Percentiles rank a stretch among this genome's conserved stretches.
Conservation (phyloP, 2,329 filamentous ascomycete genomes). For the Ciborinia camelliae region DNA sequence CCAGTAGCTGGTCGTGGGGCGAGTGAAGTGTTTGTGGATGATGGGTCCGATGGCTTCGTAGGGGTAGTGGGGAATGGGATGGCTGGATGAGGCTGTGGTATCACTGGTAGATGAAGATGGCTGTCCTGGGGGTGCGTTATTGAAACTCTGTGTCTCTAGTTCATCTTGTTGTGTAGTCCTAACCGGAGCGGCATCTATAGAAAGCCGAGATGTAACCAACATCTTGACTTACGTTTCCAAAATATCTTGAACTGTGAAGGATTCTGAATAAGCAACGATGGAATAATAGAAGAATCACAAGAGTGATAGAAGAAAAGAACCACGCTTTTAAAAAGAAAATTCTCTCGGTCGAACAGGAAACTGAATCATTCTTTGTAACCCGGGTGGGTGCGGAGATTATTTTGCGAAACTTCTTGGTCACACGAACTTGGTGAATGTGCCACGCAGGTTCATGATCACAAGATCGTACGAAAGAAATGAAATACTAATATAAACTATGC, state of each 20-base stretch:
- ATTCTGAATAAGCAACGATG: neutral
- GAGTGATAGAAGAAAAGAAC: neutral
- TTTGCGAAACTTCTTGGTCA: neutral
- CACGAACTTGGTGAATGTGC: neutral
- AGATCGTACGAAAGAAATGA: neutral
- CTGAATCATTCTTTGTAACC: neutral
- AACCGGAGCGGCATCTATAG: neutral
- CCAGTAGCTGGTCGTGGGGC: constrained; percentile 7
- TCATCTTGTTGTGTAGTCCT: neutral
- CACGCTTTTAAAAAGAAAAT: neutral
- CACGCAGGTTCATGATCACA: neutral
- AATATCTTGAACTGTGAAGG: neutral
- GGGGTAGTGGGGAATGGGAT: neutral
- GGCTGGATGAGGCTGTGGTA: neutral
- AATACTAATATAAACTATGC: neutral
- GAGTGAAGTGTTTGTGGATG: neutral
- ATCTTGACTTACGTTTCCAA: neutral
- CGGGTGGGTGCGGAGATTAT: neutral
- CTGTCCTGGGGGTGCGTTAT: neutral
- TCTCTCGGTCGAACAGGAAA: neutral
- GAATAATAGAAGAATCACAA: neutral
- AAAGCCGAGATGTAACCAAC: neutral
- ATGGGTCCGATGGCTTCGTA: neutral
- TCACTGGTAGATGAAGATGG: neutral
- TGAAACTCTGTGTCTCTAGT: neutral